These are phyloP conservation scores for Ceratocystis cacaofunesta DNA, from an alignment of 2,329 filamentous ascomycete genomes.

Conservation along the genomic window DNA sequence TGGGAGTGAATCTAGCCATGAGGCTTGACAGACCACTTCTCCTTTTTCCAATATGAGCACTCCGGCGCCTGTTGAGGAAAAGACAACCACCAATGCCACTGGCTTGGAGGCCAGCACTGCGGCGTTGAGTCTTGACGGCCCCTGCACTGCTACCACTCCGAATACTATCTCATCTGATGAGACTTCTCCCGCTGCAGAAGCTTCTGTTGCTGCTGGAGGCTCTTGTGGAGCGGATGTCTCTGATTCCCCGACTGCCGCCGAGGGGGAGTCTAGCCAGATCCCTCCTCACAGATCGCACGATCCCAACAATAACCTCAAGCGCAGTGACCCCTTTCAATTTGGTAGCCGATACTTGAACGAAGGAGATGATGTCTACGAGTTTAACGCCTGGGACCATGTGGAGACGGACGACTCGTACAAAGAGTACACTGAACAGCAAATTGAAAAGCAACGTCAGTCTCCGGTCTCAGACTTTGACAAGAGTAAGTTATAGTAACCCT, in stretches of 20 bases:
- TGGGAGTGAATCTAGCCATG: conserved; percentile 12
- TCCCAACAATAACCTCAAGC: conserved; percentile 61
- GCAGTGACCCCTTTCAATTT: conserved; percentile 87
- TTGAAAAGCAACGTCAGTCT: conserved; percentile 64
- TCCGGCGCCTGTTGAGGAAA: conserved; percentile 14
- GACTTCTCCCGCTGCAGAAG: not conserved
- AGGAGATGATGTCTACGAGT: conserved; percentile 83
- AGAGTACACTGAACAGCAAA: conserved; percentile 73
- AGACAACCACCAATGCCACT: conserved; percentile 6
- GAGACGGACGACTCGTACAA: conserved; percentile 80
- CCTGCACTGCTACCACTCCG: not conserved
- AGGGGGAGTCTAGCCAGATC: conserved; percentile 21
- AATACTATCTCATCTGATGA: not conserved
- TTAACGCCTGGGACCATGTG: conserved; percentile 98
- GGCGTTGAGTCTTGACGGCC: conserved; percentile 10
- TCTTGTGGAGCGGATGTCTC: conserved; percentile 10
- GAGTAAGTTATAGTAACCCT: conserved; percentile 33
- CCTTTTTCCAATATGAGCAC: conserved; percentile 16
- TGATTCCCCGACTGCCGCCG: not conserved
- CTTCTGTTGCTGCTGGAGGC: not conserved
- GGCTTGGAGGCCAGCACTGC: conserved; percentile 8
- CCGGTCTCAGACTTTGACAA: conserved; percentile 92
- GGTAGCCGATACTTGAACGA: conserved; percentile 74
- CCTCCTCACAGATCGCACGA: conserved; percentile 56
- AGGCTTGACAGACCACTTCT: conserved; percentile 9